phyloP scores from a whole-genome alignment of 1,139 yeast species.

The Suhomyces chickasaworum region DNA sequence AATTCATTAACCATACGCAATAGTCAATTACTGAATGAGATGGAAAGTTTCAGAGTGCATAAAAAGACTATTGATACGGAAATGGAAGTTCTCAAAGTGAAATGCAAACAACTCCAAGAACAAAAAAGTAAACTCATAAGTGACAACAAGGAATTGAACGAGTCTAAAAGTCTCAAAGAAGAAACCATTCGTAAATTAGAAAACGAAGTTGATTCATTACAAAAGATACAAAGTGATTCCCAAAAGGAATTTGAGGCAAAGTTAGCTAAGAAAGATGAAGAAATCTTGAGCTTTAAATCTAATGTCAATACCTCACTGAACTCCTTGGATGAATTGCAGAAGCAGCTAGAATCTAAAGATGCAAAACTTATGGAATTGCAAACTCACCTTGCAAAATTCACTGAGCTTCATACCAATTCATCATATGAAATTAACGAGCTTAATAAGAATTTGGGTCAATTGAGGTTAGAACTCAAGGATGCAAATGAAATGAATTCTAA shows the following conservation, averaged over 20 bases:
- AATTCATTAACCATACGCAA: not conserved
- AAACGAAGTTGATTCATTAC: slow-evolving; percentile 13
- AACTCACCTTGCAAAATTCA: slow-evolving; percentile 24
- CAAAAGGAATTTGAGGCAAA: slow-evolving; percentile 4
- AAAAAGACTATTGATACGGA: slow-evolving; percentile 3
- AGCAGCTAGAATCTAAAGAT: slow-evolving; percentile 31
- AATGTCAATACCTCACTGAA: slow-evolving; percentile 30
- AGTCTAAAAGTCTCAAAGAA: slow-evolving; percentile 21
- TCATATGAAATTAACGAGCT: slow-evolving; percentile 24
- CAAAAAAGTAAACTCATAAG: slow-evolving; percentile 10
- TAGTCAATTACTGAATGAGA: not conserved
- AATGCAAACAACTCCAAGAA: slow-evolving; percentile 18
- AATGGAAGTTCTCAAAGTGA: not conserved
- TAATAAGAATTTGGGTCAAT: slow-evolving; percentile 24
- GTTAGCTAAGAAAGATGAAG: slow-evolving; percentile 11
- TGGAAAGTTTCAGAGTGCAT: not conserved
- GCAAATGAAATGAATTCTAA: slow-evolving; percentile 56
- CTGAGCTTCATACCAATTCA: slow-evolving; percentile 18
- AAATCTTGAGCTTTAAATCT: slow-evolving; percentile 10
- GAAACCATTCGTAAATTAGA: slow-evolving; percentile 38
- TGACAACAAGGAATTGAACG: slow-evolving; percentile 6
- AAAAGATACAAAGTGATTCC: not conserved
- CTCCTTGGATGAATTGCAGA: slow-evolving; percentile 24
- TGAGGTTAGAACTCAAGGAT: slow-evolving; percentile 33
- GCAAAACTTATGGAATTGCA: slow-evolving; percentile 34